Percentiles rank a stretch among this genome's conserved stretches.
Evolutionary conservation across 116 monocot genomes (phyloP).

Genomic region (Phalaenopsis hybrid): DNA sequence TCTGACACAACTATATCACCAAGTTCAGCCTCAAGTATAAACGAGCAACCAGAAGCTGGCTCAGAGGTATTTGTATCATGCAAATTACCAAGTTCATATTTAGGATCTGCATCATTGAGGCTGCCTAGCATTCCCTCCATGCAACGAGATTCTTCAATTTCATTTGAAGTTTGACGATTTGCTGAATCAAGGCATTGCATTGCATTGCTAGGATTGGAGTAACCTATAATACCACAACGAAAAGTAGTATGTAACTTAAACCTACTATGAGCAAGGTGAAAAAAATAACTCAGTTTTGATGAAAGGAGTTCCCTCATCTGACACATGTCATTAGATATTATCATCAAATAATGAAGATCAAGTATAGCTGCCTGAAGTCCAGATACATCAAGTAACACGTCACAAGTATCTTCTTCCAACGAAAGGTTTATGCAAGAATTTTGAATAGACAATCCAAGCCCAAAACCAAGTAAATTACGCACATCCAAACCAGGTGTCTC

Average conservation of each 20-base stretch:
- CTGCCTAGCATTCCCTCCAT: conserved; percentile 1
- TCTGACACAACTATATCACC: conserved; percentile 36
- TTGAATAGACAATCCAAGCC: conserved; percentile 38
- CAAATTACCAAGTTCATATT: conserved; percentile 6
- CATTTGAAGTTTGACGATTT: neutral
- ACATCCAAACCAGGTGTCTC: conserved; percentile 10
- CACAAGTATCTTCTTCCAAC: conserved; percentile 18
- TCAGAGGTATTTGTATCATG: conserved; percentile 3
- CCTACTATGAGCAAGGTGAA: conserved; percentile 20
- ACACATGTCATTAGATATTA: conserved; percentile 9
- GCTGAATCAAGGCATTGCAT: conserved; percentile 11
- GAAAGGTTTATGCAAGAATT: conserved; percentile 37
- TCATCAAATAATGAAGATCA: conserved; percentile 14
- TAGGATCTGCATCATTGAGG: conserved; percentile 8
- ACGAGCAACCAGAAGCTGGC: conserved; percentile 16
- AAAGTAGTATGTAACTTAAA: conserved; percentile 24
- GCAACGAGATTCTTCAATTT: neutral
- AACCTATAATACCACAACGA: conserved; percentile 11
- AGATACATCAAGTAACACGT: conserved; percentile 27
- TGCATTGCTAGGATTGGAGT: neutral
- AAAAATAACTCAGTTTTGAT: conserved; percentile 16
- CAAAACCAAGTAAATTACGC: conserved; percentile 22
- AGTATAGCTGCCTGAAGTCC: conserved; percentile 42
- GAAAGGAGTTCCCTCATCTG: conserved; percentile 18
- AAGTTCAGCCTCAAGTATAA: conserved; percentile 35